These are phyloP conservation scores for Pseudogymnoascus sp. DNA, from an alignment of 2,329 filamentous ascomycete genomes.

Conservation along the genomic window DNA sequence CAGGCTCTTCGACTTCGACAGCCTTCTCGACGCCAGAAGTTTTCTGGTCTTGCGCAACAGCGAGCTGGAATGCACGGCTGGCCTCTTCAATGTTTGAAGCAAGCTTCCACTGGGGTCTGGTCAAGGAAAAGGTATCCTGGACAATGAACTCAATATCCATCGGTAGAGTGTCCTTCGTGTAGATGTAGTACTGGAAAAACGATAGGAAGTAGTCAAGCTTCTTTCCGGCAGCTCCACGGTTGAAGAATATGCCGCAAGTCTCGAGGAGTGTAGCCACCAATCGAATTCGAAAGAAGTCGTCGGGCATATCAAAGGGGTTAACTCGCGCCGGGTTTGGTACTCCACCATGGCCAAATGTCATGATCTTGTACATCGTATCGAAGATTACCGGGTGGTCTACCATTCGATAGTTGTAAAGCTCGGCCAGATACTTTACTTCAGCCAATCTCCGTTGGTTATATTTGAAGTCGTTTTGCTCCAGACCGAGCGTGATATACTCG, in stretches of 20 bases:
- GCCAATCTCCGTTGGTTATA: conserved; percentile 92
- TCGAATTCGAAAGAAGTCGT: conserved; percentile 94
- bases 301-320: conserved; percentile 75
- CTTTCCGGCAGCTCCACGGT: conserved; percentile 86
- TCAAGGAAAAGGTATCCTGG: conserved; percentile 79
- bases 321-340: conserved; percentile 70
- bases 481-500: conserved; percentile 76
- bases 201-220: conserved; percentile 96
- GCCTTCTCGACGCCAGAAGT: conserved; percentile 62
- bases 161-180: conserved; percentile 78
- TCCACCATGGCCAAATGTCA: conserved; percentile 86
- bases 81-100: conserved; percentile 76
- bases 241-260: conserved; percentile 94
- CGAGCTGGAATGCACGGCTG: conserved; percentile 71
- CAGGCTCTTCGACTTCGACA: conserved; percentile 63
- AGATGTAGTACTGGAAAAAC: conserved; percentile 95
- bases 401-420: conserved; percentile 96
- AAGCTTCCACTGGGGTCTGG: conserved; percentile 88
- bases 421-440: conserved; percentile 91
- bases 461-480: conserved; percentile 96
- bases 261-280: conserved; percentile 84
- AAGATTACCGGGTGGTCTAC: conserved; percentile 93
- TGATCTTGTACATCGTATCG: conserved; percentile 86
- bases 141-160: conserved; percentile 98
- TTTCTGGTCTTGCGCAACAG: conserved; percentile 86